A percentile compares a stretch with the other conserved stretches of the same genome.
Evolutionary conservation across 441 rosid species (phyloP).

Genomic region (Capsella rubella): DNA sequence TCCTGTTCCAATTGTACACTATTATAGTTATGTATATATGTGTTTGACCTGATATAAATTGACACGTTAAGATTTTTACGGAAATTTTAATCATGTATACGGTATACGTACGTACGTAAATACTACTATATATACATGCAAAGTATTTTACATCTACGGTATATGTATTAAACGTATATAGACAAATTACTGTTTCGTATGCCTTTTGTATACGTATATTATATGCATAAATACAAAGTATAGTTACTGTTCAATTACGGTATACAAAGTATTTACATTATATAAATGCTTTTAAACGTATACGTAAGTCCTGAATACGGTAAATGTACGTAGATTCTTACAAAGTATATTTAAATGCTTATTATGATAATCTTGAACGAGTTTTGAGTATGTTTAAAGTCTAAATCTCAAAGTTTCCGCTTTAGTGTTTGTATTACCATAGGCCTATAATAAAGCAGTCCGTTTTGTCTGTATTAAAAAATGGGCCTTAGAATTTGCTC

Average conservation of each 20-base stretch:
- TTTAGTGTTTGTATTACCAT: background rate
- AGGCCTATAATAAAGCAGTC: background rate
- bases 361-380: background rate
- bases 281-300: background rate
- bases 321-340: background rate
- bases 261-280: too few relatives aligned
- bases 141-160: background rate
- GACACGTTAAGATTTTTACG: constrained; percentile 16
- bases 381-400: background rate
- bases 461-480: background rate
- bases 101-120: background rate
- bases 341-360: background rate
- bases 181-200: background rate
- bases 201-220: background rate
- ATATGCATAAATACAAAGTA: background rate
- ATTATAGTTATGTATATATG: background rate
- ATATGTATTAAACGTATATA: background rate
- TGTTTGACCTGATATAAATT: constrained; percentile 13
- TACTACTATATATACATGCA: background rate
- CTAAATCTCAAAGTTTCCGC: background rate
- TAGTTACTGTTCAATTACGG: background rate
- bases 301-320: background rate
- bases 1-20: constrained; percentile 21
- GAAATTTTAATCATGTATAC: constrained; percentile 10
- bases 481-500: constrained; percentile 17